A percentile compares a stretch with the other conserved stretches of the same genome.
These are phyloP conservation scores for Fusarium nodosum DNA, from an alignment of 2,329 filamentous ascomycete genomes.

Conservation along the genomic window DNA sequence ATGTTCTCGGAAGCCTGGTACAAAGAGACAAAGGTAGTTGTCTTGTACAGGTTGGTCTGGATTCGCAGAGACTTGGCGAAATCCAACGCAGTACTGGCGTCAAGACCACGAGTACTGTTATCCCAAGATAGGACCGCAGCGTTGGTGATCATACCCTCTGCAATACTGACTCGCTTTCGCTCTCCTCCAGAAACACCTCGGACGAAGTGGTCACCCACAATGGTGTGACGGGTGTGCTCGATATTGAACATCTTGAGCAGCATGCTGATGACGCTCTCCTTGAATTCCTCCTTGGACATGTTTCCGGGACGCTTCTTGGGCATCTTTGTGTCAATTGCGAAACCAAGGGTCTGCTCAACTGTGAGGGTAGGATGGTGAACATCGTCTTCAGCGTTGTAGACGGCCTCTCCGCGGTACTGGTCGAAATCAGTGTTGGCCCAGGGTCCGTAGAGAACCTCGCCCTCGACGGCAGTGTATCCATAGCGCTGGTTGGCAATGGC, in stretches of 20 bases:
- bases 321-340: slow-evolving; percentile 87
- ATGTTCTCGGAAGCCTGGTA: slow-evolving; percentile 90
- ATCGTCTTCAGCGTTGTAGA: slow-evolving; percentile 86
- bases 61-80: slow-evolving; percentile 79
- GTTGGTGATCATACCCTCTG: slow-evolving; percentile 83
- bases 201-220: slow-evolving; percentile 87
- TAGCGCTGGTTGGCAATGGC: slow-evolving; percentile 75
- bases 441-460: slow-evolving; percentile 82
- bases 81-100: slow-evolving; percentile 76
- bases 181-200: slow-evolving; percentile 82
- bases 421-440: slow-evolving; percentile 80
- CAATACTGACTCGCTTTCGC: slow-evolving; percentile 79
- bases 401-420: slow-evolving; percentile 82
- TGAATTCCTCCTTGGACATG: slow-evolving; percentile 80
- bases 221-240: slow-evolving; percentile 85
- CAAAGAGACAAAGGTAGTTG: slow-evolving; percentile 85
- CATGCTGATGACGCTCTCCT: slow-evolving; percentile 78
- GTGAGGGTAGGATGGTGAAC: slow-evolving; percentile 87
- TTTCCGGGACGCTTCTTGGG: slow-evolving; percentile 83
- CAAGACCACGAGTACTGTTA: slow-evolving; percentile 78
- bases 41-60: slow-evolving; percentile 86
- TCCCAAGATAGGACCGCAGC: slow-evolving; percentile 82
- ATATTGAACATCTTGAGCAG: slow-evolving; percentile 95
- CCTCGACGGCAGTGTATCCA: slow-evolving; percentile 68
- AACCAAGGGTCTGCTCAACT: slow-evolving; percentile 87